Percentiles rank a stretch among this genome's conserved stretches.
Conservation (phyloP, 345 rosid species). For the Populus simonii region DNA sequence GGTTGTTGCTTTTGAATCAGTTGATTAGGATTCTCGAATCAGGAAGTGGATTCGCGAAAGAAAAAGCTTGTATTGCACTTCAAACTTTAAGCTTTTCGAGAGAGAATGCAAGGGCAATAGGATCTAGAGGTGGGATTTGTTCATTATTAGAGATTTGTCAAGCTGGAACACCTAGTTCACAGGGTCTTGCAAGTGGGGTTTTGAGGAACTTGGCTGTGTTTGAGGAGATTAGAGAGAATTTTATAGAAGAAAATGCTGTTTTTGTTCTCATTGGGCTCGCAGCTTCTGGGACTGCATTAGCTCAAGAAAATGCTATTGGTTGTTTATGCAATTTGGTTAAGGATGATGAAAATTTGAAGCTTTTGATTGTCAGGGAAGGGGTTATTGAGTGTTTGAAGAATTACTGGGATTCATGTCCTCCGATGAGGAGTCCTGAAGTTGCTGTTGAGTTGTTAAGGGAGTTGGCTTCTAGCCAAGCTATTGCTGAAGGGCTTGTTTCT, state of each 20-base stretch:
- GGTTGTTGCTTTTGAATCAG: slow-evolving; percentile 64
- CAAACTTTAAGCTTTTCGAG: slow-evolving; percentile 64
- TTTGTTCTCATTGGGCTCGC: slow-evolving; percentile 55
- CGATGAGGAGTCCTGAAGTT: slow-evolving; percentile 52
- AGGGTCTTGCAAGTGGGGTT: slow-evolving; percentile 81
- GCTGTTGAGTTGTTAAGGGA: slow-evolving; percentile 54
- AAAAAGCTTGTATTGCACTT: slow-evolving; percentile 79
- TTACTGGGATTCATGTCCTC: slow-evolving; percentile 70
- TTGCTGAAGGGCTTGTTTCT: slow-evolving; percentile 60
- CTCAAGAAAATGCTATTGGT: slow-evolving; percentile 75
- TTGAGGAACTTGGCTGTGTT: slow-evolving; percentile 63
- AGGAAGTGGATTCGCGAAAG: slow-evolving; percentile 80
- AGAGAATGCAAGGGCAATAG: slow-evolving; percentile 81
- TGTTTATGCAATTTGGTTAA: slow-evolving; percentile 67
- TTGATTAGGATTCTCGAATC: slow-evolving; percentile 78
- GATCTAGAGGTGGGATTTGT: slow-evolving; percentile 82
- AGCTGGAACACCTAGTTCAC: slow-evolving; percentile 78
- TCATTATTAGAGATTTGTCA: slow-evolving; percentile 77
- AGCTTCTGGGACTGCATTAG: slow-evolving; percentile 65
- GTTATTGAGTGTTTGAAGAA: slow-evolving; percentile 65
- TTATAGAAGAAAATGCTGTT: slow-evolving; percentile 66
- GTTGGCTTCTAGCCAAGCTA: slow-evolving; percentile 48
- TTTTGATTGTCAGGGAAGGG: slow-evolving; percentile 59
- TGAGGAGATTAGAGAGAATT: slow-evolving; percentile 61
- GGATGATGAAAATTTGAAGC: slow-evolving; percentile 56